Percentiles rank a stretch among this genome's conserved stretches.
phyloP scores from a whole-genome alignment of 2,329 filamentous ascomycete species.

The Xenosphaeropsis pyriputrescens region DNA sequence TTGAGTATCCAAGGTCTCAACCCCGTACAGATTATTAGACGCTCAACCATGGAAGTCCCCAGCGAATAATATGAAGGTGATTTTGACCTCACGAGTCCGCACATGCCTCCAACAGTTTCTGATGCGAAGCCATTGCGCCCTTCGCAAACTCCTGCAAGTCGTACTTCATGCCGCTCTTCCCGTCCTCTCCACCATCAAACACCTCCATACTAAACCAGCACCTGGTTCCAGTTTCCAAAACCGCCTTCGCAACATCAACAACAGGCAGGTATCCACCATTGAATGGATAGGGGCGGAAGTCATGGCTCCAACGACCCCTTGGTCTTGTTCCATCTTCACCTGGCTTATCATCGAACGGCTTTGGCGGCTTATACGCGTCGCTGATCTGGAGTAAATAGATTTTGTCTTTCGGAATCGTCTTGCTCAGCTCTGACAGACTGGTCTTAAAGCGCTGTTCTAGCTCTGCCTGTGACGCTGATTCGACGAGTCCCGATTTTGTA shows the following conservation, averaged over 20 bases:
- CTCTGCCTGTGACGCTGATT: slow-evolving; percentile 25
- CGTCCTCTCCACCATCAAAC: slow-evolving; percentile 45
- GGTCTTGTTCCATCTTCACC: slow-evolving; percentile 40
- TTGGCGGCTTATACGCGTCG: slow-evolving; percentile 51
- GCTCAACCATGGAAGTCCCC: too few species aligned
- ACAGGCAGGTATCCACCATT: slow-evolving; percentile 59
- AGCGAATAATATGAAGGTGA: too few species aligned
- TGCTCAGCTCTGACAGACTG: slow-evolving; percentile 39
- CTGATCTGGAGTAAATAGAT: slow-evolving; percentile 64
- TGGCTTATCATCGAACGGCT: slow-evolving; percentile 33
- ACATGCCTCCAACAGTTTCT: background rate
- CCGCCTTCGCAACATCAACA: slow-evolving; percentile 45
- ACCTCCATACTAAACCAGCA: slow-evolving; percentile 54
- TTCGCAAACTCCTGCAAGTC: slow-evolving; percentile 30
- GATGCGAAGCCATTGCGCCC: slow-evolving; percentile 25
- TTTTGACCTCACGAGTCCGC: background rate
- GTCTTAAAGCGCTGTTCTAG: slow-evolving; percentile 32
- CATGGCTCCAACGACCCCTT: slow-evolving; percentile 55
- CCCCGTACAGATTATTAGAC: too few species aligned
- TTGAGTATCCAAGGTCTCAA: too few species aligned
- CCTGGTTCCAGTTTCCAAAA: slow-evolving; percentile 51
- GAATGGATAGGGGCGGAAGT: slow-evolving; percentile 54
- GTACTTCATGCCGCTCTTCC: slow-evolving; percentile 34
- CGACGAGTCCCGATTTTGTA: slow-evolving; percentile 41
- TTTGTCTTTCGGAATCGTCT: slow-evolving; percentile 48